Percentiles rank a stretch among this genome's conserved stretches.
Evolutionary conservation across 1,139 yeast species (phyloP).

Genomic region (Geotrichum aggregatum): DNA sequence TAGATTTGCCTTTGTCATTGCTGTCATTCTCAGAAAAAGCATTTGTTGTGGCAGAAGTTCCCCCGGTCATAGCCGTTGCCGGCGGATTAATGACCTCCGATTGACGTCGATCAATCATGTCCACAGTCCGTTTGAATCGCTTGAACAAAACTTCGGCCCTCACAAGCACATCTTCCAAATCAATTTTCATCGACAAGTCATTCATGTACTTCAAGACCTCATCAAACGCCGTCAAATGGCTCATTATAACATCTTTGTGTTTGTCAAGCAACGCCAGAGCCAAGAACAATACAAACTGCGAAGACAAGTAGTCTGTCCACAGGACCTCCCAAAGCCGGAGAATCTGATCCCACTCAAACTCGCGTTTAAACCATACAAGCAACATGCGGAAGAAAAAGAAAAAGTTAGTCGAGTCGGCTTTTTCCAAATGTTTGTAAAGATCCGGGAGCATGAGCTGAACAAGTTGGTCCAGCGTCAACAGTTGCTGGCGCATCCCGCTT

Average conservation of each 20-base stretch:
- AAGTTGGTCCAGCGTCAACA: slow-evolving; percentile 74
- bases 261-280: slow-evolving; percentile 85
- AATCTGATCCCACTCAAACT: slow-evolving; percentile 76
- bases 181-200: slow-evolving; percentile 73
- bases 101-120: slow-evolving; percentile 63
- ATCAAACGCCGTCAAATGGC: slow-evolving; percentile 73
- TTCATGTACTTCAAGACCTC: slow-evolving; percentile 91
- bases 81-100: not conserved
- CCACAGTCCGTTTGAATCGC: slow-evolving; percentile 73
- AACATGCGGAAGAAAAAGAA: slow-evolving; percentile 94
- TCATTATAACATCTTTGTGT: slow-evolving; percentile 72
- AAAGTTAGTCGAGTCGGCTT: slow-evolving; percentile 83
- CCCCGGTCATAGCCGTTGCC: slow-evolving; percentile 3
- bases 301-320: slow-evolving; percentile 80
- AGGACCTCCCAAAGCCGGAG: slow-evolving; percentile 82
- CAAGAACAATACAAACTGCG: slow-evolving; percentile 82
- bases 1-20: slow-evolving; percentile 17
- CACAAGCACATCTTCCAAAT: slow-evolving; percentile 67
- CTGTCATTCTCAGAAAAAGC: slow-evolving; percentile 14
- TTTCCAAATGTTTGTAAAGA: slow-evolving; percentile 72
- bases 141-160: slow-evolving; percentile 79
- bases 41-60: slow-evolving; percentile 21
- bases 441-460: slow-evolving; percentile 87
- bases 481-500: slow-evolving; percentile 86
- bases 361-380: slow-evolving; percentile 92